These are phyloP conservation scores for Epicoccum sorghinum DNA, from an alignment of 2,329 filamentous ascomycete genomes.

Conservation along the genomic window DNA sequence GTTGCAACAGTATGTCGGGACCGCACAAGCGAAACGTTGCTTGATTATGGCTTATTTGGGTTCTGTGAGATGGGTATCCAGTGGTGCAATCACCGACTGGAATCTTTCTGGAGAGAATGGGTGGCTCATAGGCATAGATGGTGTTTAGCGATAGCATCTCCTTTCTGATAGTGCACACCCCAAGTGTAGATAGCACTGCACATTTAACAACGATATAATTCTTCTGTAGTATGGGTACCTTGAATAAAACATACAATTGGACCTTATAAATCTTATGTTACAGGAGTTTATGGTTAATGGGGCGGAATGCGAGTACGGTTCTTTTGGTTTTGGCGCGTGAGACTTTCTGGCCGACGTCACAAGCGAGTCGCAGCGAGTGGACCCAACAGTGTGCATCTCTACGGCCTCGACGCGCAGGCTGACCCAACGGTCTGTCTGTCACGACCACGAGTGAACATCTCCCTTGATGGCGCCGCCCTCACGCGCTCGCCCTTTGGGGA, in stretches of 20 bases:
- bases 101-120: too few relatives aligned
- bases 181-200: background rate
- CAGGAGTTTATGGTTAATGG: too few relatives aligned
- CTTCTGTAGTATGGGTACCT: background rate
- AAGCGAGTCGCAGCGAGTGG: background rate
- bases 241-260: too few relatives aligned
- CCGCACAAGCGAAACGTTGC: background rate
- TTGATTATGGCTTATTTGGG: background rate
- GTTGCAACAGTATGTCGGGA: background rate
- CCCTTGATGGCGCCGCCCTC: slow-evolving; percentile 46
- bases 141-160: slow-evolving; percentile 3
- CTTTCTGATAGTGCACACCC: background rate
- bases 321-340: background rate
- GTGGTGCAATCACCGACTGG: background rate
- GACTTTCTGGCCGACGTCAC: background rate
- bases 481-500: slow-evolving; percentile 65
- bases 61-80: background rate
- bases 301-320: too few relatives aligned
- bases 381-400: background rate
- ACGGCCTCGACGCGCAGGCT: background rate
- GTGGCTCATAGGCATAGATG: background rate
- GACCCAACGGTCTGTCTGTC: background rate
- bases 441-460: background rate
- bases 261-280: too few relatives aligned
- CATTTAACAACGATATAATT: background rate